Conservation (phyloP, 2,329 filamentous ascomycete genomes). For the Taxawa tesnikishii region DNA sequence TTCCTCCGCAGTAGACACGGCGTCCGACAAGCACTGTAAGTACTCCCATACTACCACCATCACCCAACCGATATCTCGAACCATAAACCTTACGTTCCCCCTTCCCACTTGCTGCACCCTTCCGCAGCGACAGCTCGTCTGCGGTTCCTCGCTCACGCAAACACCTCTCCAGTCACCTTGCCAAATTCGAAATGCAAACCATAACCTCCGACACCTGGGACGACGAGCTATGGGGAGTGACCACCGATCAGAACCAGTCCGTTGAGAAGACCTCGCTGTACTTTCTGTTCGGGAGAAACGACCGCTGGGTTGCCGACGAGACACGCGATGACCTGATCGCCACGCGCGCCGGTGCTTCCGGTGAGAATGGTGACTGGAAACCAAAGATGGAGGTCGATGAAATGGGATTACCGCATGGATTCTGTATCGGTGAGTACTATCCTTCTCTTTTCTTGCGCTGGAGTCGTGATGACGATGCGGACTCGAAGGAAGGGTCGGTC, state of each 20-base stretch:
- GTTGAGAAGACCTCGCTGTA: conserved; percentile 30
- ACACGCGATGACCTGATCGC: conserved; percentile 44
- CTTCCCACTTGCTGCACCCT: conserved; percentile 6
- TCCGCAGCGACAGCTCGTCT: not conserved
- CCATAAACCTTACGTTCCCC: no score
- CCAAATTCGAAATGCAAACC: conserved; percentile 42
- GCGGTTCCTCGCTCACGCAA: conserved; percentile 1
- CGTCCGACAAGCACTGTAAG: conserved; percentile 41
- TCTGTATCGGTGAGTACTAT: conserved; percentile 42
- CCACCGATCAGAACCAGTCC: conserved; percentile 11
- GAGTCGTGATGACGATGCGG: no score
- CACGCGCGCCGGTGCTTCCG: conserved; percentile 21
- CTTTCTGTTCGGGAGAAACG: conserved; percentile 47
- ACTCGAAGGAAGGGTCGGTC: no score
- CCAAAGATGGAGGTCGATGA: conserved; percentile 44
- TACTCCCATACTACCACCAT: no score
- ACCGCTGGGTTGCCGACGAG: conserved; percentile 50
- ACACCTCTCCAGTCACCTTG: conserved; percentile 33
- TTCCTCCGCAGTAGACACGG: conserved; percentile 38
- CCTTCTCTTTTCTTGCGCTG: no score
- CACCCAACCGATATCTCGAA: no score
- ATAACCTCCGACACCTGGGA: conserved; percentile 47
- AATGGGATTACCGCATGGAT: conserved; percentile 44
- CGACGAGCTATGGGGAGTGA: conserved; percentile 46
- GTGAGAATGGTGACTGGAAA: conserved; percentile 23